Base-by-base conservation (phyloP, 495 filamentous ascomycete species). In the Evernia prunastri region DNA sequence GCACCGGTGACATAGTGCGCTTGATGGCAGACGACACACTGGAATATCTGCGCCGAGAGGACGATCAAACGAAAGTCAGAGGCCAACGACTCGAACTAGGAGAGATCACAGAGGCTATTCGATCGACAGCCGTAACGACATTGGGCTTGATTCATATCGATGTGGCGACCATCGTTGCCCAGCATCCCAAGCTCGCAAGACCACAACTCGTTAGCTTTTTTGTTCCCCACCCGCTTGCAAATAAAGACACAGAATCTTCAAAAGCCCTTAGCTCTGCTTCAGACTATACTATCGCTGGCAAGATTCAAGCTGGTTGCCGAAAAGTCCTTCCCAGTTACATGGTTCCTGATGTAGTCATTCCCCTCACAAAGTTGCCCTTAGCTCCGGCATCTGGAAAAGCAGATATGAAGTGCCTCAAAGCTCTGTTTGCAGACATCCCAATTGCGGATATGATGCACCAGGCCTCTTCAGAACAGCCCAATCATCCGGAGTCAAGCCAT, bases 11-110 rank as follows among this genome's bases (percentile, higher is more conserved):
- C 58, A 72, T 76, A 15, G 79, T 78, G n/a, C 73, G 79, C 10
- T 68, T 81, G 59, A 72, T 81, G 67, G 66, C 71, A 9, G 78
- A 80, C 67, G 79, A 71, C n/a, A 75, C 75, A 15, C 70, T 81
- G 37, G 79, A 89, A 35, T 91, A 90, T 66, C 74, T 84, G n/a
- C 88, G 89, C 18, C 81, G 90, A 20, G 77, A 84, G 1, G 90
- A 95, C 67, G 88, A 87, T 56, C 90, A 92, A 71, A 82, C 90
- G 58, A 95, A 93, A 70, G 80, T 95, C 25, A 80, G 89, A 36
- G 90, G 90, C 1, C 86, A 92, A 66, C 77, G 89, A 62, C 78
- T 92, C 35, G 89, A 93, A 66, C 79, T 94, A 49, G 83, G 83
- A 3, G 92, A 96, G 69, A 87, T 96, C 57, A 82, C 81, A 33